Evolutionary conservation across 2,329 filamentous ascomycete species (phyloP).

Genomic region (Neurospora crassa): DNA sequence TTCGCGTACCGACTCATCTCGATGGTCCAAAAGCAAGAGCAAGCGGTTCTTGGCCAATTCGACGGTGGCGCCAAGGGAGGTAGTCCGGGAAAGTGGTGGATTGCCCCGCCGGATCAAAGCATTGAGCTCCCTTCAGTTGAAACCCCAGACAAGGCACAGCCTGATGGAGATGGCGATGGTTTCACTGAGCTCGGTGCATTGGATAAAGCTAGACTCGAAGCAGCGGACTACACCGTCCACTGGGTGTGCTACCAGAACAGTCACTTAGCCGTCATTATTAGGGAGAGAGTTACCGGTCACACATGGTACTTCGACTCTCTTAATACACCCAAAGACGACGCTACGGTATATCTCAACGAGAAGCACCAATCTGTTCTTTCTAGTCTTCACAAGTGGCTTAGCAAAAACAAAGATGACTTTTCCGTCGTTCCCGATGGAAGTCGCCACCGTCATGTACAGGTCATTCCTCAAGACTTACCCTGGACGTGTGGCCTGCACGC

Average conservation of each 20-base stretch:
- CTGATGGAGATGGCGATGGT: background rate
- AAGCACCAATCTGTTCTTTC: background rate
- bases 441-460: background rate
- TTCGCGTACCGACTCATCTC: background rate
- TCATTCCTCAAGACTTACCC: background rate
- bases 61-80: too few species aligned
- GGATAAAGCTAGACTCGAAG: background rate
- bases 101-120: background rate
- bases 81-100: background rate
- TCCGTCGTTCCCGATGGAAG: background rate
- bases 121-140: background rate
- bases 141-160: background rate
- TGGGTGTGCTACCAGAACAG: constrained; percentile 3
- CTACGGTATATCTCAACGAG: background rate
- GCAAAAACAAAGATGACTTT: background rate
- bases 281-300: background rate
- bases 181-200: background rate
- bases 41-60: background rate
- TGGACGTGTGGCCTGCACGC: constrained; percentile 10
- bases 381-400: background rate
- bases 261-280: constrained; percentile 2
- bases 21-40: background rate
- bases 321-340: background rate
- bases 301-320: background rate
- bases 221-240: constrained; percentile 2